phyloP scores from a whole-genome alignment of 148 eudicot genomes.

The Persicaria maculosa region DNA sequence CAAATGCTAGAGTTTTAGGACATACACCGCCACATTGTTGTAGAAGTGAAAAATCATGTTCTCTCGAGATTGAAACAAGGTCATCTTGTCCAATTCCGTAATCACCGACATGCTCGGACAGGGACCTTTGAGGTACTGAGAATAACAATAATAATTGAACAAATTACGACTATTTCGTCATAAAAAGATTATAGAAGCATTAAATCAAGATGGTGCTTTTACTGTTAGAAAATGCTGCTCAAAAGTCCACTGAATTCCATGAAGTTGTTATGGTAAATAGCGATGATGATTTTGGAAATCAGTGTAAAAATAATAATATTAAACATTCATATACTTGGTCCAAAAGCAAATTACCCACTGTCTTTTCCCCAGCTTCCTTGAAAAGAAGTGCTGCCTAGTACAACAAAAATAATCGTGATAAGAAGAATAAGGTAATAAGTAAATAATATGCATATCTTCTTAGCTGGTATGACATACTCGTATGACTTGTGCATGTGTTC shows the following conservation, averaged over 20 bases:
- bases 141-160: neutral
- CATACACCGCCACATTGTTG: constrained; percentile 75
- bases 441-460: neutral
- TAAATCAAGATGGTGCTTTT: neutral
- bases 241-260: neutral
- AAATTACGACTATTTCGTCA: neutral
- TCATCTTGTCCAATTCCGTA: constrained; percentile 49
- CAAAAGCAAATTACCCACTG: constrained; percentile 33
- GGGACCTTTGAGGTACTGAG: constrained; percentile 9
- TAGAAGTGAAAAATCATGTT: constrained; percentile 53
- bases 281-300: neutral
- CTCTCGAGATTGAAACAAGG: constrained; percentile 61
- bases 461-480: constrained; percentile 33
- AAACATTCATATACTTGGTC: neutral
- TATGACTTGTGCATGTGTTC: constrained; percentile 90
- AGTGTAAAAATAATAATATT: neutral
- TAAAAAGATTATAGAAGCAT: neutral
- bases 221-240: neutral
- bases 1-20: neutral
- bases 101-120: constrained; percentile 27
- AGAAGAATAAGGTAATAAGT: neutral
- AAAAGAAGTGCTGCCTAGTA: constrained; percentile 76
- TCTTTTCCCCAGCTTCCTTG: constrained; percentile 53
- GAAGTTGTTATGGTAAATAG: neutral
- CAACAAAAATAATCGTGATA: constrained; percentile 8